phyloP scores from a whole-genome alignment of 768 basidiomycete genomes.

The Chlorophyllum brunneum region DNA sequence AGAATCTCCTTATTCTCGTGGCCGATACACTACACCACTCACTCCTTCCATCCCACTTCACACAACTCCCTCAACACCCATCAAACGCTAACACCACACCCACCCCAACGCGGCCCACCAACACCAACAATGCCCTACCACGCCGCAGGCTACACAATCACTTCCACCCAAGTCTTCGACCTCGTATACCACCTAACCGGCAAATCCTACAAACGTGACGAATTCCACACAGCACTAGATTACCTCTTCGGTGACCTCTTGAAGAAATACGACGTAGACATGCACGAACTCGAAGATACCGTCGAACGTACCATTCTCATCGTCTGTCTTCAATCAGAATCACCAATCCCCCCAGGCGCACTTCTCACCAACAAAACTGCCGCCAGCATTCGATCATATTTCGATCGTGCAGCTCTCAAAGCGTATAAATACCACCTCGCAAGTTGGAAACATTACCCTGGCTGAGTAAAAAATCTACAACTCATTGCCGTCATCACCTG shows the following conservation, averaged over 20 bases:
- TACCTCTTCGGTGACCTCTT: slow-evolving; percentile 6
- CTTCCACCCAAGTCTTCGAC: slow-evolving; percentile 8
- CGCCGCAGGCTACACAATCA: slow-evolving; percentile 12
- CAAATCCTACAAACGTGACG: slow-evolving; percentile 7
- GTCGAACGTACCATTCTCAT: slow-evolving; percentile 10
- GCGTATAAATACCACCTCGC: not conserved
- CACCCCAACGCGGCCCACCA: not conserved
- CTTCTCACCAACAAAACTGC: not conserved
- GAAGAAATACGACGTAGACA: slow-evolving; percentile 7
- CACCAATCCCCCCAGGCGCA: not conserved
- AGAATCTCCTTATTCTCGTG: not conserved
- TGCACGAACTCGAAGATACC: slow-evolving; percentile 7
- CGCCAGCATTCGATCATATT: not conserved
- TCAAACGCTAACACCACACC: not conserved
- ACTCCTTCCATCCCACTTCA: too few species aligned
- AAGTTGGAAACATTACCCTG: slow-evolving; percentile 5
- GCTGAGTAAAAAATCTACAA: not conserved
- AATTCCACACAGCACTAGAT: slow-evolving; percentile 4
- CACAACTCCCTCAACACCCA: not conserved
- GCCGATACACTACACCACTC: too few species aligned
- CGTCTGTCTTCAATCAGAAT: slow-evolving; percentile 5
- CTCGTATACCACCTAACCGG: slow-evolving; percentile 12
- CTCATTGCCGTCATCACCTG: not conserved
- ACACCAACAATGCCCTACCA: slow-evolving; percentile 11
- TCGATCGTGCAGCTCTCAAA: slow-evolving; percentile 8